Evolutionary conservation across 495 filamentous ascomycete genomes (phyloP).

Genomic region (Penicillium atrosanguineum): DNA sequence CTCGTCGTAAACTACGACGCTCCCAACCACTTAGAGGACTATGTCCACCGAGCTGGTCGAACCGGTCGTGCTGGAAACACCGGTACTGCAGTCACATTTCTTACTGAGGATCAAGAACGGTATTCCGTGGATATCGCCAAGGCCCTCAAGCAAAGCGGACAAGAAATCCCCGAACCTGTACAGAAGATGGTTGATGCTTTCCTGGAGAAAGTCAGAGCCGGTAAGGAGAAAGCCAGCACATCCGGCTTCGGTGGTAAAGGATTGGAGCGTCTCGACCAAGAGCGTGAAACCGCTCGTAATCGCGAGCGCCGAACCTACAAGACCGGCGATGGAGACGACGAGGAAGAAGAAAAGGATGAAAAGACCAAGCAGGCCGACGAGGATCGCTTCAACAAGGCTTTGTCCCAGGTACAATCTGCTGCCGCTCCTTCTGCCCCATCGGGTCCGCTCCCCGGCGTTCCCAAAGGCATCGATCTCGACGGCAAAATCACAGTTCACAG

Average conservation of each 20-base stretch:
- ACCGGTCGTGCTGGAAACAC: slow-evolving; percentile 94
- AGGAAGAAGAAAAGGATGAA: slow-evolving; percentile 76
- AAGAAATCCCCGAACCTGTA: slow-evolving; percentile 70
- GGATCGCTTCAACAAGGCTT: slow-evolving; percentile 64
- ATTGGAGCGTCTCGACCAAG: slow-evolving; percentile 83
- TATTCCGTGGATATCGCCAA: slow-evolving; percentile 89
- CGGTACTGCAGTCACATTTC: slow-evolving; percentile 91
- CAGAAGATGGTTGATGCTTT: slow-evolving; percentile 65
- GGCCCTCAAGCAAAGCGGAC: slow-evolving; percentile 87
- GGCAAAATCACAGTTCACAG: slow-evolving; percentile 79
- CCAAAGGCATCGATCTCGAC: slow-evolving; percentile 66
- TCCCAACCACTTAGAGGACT: slow-evolving; percentile 96
- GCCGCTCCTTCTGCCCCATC: slow-evolving; percentile 36
- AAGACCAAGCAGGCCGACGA: slow-evolving; percentile 51
- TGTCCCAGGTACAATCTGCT: slow-evolving; percentile 60
- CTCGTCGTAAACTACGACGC: slow-evolving; percentile 96
- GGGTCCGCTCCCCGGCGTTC: slow-evolving; percentile 47
- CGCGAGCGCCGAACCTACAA: slow-evolving; percentile 87
- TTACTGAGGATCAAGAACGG: slow-evolving; percentile 87
- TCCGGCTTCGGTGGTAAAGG: slow-evolving; percentile 96
- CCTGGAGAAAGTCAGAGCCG: slow-evolving; percentile 84
- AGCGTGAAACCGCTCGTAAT: slow-evolving; percentile 78
- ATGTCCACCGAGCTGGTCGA: slow-evolving; percentile 92
- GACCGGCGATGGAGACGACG: slow-evolving; percentile 84
- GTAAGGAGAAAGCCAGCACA: slow-evolving; percentile 77